Evolutionary conservation across 768 basidiomycete genomes (phyloP).

Genomic region (Gautieria morchelliformis): DNA sequence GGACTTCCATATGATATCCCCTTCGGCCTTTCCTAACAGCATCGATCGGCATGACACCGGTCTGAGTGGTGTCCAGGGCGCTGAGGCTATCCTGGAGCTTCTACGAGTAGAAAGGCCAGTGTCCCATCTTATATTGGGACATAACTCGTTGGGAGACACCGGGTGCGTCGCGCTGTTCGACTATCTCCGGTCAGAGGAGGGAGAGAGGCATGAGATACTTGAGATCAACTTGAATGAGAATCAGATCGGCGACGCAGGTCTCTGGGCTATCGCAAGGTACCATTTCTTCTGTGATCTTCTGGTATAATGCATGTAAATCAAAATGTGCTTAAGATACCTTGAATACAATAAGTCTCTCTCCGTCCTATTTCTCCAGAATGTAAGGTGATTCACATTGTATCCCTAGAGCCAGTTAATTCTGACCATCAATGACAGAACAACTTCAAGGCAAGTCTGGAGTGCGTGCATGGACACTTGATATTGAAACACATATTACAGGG

Average conservation of each 20-base stretch:
- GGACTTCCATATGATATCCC: background rate
- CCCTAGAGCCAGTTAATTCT: background rate
- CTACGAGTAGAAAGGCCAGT: background rate
- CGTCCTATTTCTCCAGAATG: conserved; percentile 48
- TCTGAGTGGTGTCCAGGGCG: conserved; percentile 1
- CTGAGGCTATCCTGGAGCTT: background rate
- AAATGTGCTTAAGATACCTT: conserved; percentile 29
- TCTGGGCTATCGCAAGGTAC: conserved; percentile 35
- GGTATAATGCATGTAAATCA: background rate
- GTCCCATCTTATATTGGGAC: conserved; percentile 35
- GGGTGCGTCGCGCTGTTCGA: conserved; percentile 46
- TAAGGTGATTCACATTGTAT: conserved; percentile 23
- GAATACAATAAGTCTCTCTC: conserved; percentile 34
- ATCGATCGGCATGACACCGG: conserved; percentile 4
- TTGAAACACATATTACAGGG: conserved; percentile 29
- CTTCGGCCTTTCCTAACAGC: background rate
- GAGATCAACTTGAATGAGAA: conserved; percentile 54
- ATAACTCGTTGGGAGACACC: conserved; percentile 48
- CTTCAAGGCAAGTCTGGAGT: conserved; percentile 8
- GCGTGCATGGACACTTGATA: conserved; percentile 16
- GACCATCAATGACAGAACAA: conserved; percentile 9
- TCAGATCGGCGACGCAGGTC: conserved; percentile 42
- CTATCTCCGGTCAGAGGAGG: conserved; percentile 42
- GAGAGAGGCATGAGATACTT: conserved; percentile 28
- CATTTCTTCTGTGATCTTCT: background rate